These are phyloP conservation scores for Hemileia vastatrix DNA, from an alignment of 1,284 basidiomycete genomes.

Conservation along the genomic window DNA sequence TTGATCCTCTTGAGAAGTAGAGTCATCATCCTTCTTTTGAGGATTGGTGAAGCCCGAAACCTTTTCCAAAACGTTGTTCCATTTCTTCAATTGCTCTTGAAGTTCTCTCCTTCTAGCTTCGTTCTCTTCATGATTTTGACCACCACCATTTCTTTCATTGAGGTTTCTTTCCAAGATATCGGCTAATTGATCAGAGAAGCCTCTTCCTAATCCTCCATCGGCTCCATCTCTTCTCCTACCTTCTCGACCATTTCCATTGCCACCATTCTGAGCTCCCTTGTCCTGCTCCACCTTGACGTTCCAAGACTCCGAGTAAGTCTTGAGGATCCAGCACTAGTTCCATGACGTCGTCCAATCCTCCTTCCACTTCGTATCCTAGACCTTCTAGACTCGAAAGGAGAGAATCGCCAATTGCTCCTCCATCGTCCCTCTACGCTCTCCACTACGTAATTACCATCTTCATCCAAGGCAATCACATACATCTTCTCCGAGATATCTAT, in stretches of 20 bases:
- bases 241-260: neutral
- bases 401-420: neutral
- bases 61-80: neutral
- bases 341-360: neutral
- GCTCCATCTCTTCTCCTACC: neutral
- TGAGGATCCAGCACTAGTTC: neutral
- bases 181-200: neutral
- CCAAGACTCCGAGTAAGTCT: neutral
- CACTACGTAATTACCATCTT: neutral
- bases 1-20: no score
- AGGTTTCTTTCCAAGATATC: neutral
- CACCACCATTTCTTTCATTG: neutral
- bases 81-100: neutral
- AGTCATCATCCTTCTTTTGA: neutral
- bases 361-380: neutral
- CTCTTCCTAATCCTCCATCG: neutral
- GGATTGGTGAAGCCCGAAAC: neutral
- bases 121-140: neutral
- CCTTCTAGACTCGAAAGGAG: neutral
- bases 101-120: neutral
- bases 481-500: neutral
- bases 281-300: neutral
- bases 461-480: neutral
- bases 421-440: neutral
- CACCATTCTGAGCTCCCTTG: neutral